Evolutionary conservation across 2,329 filamentous ascomycete genomes (phyloP).

Genomic region (Onygenales sp.): DNA sequence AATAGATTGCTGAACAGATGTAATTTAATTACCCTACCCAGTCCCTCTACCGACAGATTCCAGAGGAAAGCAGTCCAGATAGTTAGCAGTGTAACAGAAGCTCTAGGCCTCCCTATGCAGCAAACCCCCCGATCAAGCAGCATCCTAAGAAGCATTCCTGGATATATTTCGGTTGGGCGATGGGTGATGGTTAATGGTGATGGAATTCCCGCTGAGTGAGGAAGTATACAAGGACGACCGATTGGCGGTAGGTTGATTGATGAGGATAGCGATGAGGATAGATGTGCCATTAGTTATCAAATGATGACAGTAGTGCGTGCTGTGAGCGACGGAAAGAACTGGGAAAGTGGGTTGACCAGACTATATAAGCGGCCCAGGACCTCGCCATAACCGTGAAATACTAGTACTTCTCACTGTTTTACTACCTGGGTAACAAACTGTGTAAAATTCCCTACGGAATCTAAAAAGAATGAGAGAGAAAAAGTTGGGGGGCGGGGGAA

Average conservation of each 20-base stretch:
- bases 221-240: conserved; percentile 12
- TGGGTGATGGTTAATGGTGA: conserved; percentile 13
- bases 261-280: conserved; percentile 8
- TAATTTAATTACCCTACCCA: not conserved
- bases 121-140: no score
- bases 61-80: conserved; percentile 2
- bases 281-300: not conserved
- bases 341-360: conserved; percentile 1
- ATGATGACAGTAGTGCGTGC: conserved; percentile 1
- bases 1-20: not conserved
- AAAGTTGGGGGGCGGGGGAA: no score
- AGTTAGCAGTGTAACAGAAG: not conserved
- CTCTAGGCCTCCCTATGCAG: conserved; percentile 4
- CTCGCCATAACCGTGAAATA: no score
- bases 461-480: no score
- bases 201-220: conserved; percentile 9
- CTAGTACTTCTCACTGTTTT: no score
- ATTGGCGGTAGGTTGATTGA: conserved; percentile 10
- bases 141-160: conserved; percentile 11
- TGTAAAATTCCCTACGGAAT: no score
- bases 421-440: no score
- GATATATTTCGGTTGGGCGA: conserved; percentile 8
- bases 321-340: conserved; percentile 2
- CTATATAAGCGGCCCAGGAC: not conserved
- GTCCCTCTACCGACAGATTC: not conserved